Evolutionary conservation across 176 grass and related monocot genomes (phyloP), one percentile per base, ranked within the genome.

Genomic region (Cenchrus americanus): DNA sequence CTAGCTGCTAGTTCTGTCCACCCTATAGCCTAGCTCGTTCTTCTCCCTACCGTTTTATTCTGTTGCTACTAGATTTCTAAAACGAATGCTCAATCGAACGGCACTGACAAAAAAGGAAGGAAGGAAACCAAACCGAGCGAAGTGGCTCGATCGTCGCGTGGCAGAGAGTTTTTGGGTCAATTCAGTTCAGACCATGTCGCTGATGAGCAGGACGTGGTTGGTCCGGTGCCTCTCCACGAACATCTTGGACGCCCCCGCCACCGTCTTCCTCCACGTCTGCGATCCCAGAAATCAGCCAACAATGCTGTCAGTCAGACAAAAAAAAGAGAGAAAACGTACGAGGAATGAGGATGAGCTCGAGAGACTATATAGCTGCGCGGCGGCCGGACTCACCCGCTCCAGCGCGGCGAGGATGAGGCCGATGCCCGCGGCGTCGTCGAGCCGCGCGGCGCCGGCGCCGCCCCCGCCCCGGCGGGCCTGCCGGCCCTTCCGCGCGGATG

Each of bases 181-280:
- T 1, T 44, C 0, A 5, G n/a, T 34, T 88, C 57, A 98, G 55
- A 95, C 95, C 86, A 88, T 90, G 79, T 98, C 95, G 80, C 92
- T 93, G 79, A 95, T 93, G 55, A 98, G 93, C 54, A 88, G 82
- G 17, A 95, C 87, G 88, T 93, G 93, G 78, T 89, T 85, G 0
- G 62, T 91, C 60, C 89, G 79, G 83, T 95, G 93, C 89, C 85
- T 92, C 79, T 95, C 93, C 27, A 95, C 84, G 73, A 98, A 95
- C 91, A 98, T 87, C 92, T 91, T 95, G 7, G 95, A 98, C 82
- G 95, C 93, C 14, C 92, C 91, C 9, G 78, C 90, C 44, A 98
- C 85, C n/a, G 95, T 95, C 90, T 88, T 94, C 75, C 89, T 92
- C 95, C 95, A 98, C 64, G 95, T 90, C 95, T 95, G 12, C 23